Conservation (phyloP, 31 red algal genomes). For the Bonnemaisonia californica region DNA sequence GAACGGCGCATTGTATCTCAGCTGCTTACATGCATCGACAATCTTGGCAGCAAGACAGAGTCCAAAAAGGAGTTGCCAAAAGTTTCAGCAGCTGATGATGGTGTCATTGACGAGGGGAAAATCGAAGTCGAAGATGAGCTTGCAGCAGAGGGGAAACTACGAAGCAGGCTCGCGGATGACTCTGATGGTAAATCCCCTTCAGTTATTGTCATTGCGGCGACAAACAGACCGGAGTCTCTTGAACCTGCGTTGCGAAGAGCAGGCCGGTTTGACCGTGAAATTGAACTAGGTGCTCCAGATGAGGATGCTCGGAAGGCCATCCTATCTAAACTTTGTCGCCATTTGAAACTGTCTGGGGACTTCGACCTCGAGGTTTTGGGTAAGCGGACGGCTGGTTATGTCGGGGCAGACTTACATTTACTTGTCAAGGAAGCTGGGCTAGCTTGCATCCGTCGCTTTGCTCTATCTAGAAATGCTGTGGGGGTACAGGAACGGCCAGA, state of each 20-base stretch:
- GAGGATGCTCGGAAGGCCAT: slow-evolving; percentile 81
- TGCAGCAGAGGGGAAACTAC: background rate
- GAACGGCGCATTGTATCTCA: slow-evolving; percentile 89
- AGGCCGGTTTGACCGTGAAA: slow-evolving; percentile 93
- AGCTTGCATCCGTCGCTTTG: slow-evolving; percentile 77
- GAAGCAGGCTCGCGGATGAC: background rate
- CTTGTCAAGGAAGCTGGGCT: slow-evolving; percentile 81
- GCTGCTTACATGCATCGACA: slow-evolving; percentile 87
- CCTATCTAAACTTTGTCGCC: slow-evolving; percentile 68
- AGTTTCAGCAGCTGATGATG: background rate
- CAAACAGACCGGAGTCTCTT: slow-evolving; percentile 87
- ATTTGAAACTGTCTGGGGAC: slow-evolving; percentile 36
- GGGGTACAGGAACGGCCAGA: background rate
- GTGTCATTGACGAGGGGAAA: background rate
- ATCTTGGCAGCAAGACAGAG: slow-evolving; percentile 3
- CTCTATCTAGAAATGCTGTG: background rate
- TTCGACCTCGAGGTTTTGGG: slow-evolving; percentile 59
- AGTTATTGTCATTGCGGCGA: slow-evolving; percentile 93
- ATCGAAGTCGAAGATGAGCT: background rate
- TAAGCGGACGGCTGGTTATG: slow-evolving; percentile 88
- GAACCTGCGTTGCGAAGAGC: slow-evolving; percentile 91
- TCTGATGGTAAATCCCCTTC: background rate
- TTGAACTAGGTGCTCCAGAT: slow-evolving; percentile 97
- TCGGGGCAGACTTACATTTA: slow-evolving; percentile 88
- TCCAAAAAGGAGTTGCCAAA: background rate